Evolutionary conservation across 805 yeast species (phyloP).

Genomic region (Hanseniaspora occidentalis): DNA sequence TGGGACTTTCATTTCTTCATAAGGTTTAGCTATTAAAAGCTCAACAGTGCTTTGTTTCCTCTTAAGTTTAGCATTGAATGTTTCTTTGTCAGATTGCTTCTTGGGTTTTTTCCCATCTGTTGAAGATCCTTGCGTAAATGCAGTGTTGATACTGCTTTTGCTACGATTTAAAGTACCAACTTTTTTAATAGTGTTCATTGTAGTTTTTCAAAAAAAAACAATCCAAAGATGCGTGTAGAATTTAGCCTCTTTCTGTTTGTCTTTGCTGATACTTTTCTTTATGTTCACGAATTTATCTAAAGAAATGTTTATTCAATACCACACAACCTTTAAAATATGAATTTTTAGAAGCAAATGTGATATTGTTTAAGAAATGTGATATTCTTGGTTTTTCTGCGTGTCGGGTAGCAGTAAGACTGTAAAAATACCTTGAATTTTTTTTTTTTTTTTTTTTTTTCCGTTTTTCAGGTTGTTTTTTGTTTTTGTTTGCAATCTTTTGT

Average conservation of each 20-base stretch:
- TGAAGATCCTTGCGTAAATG: background rate
- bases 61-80: background rate
- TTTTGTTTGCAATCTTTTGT: too few relatives aligned
- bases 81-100: background rate
- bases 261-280: background rate
- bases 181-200: background rate
- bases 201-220: background rate
- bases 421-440: too few relatives aligned
- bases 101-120: background rate
- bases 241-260: background rate
- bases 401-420: too few relatives aligned
- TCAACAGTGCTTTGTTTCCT: conserved; percentile 6
- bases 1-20: conserved; percentile 11
- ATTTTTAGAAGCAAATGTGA: too few relatives aligned
- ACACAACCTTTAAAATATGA: too few relatives aligned
- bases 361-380: too few relatives aligned
- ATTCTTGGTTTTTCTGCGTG: too few relatives aligned
- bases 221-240: background rate
- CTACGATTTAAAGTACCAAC: background rate
- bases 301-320: too few relatives aligned
- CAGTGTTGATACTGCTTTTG: background rate
- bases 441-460: too few relatives aligned
- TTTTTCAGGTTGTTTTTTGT: too few relatives aligned
- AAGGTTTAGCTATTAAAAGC: conserved; percentile 12
- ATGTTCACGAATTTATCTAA: background rate